Conservation (phyloP, 2,329 filamentous ascomycete genomes). For the Pseudogymnoascus sp. region DNA sequence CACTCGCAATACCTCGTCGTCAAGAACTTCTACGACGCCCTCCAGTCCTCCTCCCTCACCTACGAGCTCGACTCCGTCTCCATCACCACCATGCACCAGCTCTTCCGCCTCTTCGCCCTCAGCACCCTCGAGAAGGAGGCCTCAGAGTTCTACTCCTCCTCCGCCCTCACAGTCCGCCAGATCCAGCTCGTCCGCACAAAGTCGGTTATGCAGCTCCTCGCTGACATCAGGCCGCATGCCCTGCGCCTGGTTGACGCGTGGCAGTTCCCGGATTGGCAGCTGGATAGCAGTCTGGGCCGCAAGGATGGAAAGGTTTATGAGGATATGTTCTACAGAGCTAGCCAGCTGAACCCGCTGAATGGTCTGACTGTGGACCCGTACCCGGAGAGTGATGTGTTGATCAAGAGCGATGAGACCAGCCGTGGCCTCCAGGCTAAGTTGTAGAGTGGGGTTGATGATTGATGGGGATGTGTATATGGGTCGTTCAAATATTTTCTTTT, state of each 20-base stretch:
- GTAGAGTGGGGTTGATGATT: constrained; percentile 22
- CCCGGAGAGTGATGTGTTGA: constrained; percentile 50
- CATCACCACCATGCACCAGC: constrained; percentile 49
- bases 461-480: not conserved
- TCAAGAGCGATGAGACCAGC: constrained; percentile 48
- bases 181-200: constrained; percentile 60
- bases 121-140: constrained; percentile 61
- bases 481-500: not conserved
- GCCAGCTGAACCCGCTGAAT: constrained; percentile 65
- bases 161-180: constrained; percentile 62
- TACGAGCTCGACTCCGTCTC: constrained; percentile 49
- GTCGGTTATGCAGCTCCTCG: constrained; percentile 59
- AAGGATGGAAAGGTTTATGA: constrained; percentile 70
- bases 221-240: constrained; percentile 65
- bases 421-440: constrained; percentile 41
- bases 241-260: constrained; percentile 63
- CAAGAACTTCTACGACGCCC: constrained; percentile 67
- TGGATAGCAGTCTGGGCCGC: constrained; percentile 61
- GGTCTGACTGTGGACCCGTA: constrained; percentile 64
- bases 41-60: constrained; percentile 46
- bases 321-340: constrained; percentile 65
- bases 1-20: constrained; percentile 71
- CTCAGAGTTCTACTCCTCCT: constrained; percentile 62
- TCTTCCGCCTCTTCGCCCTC: constrained; percentile 58
- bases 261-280: constrained; percentile 71